Evolutionary conservation across 108 stramenopile species (phyloP).

Genomic region (Stephanodiscus triporus): DNA sequence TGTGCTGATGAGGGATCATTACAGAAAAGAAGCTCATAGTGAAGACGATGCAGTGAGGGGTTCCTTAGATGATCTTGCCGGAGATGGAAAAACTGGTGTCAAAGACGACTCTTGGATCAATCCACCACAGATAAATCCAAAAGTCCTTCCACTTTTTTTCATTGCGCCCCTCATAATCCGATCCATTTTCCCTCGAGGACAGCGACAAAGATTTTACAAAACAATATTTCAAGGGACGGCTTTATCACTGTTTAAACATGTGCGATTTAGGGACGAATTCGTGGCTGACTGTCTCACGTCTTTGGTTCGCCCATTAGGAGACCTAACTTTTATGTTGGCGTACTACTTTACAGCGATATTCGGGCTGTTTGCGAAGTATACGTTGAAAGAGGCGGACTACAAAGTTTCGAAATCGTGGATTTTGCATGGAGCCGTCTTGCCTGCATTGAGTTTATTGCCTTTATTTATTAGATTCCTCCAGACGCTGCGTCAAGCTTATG

Average conservation of each 20-base stretch:
- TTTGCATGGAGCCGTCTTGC: slow-evolving; percentile 80
- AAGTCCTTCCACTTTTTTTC: slow-evolving; percentile 82
- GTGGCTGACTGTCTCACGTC: slow-evolving; percentile 83
- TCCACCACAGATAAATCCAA: slow-evolving; percentile 61
- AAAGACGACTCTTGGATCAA: slow-evolving; percentile 42
- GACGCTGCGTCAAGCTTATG: slow-evolving; percentile 82
- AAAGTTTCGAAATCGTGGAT: slow-evolving; percentile 70
- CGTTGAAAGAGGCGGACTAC: slow-evolving; percentile 59
- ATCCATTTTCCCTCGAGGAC: slow-evolving; percentile 66
- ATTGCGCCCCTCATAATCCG: slow-evolving; percentile 73
- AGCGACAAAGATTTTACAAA: slow-evolving; percentile 76
- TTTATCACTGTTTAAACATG: slow-evolving; percentile 63
- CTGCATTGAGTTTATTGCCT: slow-evolving; percentile 71
- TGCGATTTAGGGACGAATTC: slow-evolving; percentile 80
- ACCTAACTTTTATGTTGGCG: slow-evolving; percentile 73
- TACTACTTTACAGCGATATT: slow-evolving; percentile 77
- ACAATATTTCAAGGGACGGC: slow-evolving; percentile 69
- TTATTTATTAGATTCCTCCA: slow-evolving; percentile 83
- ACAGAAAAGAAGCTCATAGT: slow-evolving; percentile 32
- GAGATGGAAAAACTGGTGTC: slow-evolving; percentile 44
- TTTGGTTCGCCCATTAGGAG: slow-evolving; percentile 79
- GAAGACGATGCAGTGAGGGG: background rate
- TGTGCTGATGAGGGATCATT: slow-evolving; percentile 58
- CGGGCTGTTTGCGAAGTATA: slow-evolving; percentile 64
- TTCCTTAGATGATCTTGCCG: background rate